phyloP scores from a whole-genome alignment of 768 basidiomycete species.

The Ramaria rubella region DNA sequence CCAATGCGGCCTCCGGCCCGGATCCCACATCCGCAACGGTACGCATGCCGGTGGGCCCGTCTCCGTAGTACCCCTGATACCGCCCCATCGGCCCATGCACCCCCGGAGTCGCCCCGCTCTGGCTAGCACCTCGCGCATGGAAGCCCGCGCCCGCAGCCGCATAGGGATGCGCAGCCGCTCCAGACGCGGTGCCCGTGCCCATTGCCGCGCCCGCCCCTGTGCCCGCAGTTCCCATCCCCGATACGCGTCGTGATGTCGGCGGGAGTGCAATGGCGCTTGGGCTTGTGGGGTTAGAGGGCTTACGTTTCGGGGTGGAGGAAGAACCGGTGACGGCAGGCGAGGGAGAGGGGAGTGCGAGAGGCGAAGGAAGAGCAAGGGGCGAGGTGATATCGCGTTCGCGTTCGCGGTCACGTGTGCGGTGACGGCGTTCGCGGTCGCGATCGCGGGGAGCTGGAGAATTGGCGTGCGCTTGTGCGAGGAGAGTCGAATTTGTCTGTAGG shows the following conservation, averaged over 20 bases:
- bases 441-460: conserved; percentile 32
- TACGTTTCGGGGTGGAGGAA: conserved; percentile 54
- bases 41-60: conserved; percentile 32
- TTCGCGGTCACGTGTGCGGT: conserved; percentile 32
- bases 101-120: conserved; percentile 42
- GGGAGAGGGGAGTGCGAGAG: conserved; percentile 52
- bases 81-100: conserved; percentile 41
- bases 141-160: conserved; percentile 55
- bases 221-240: conserved; percentile 28
- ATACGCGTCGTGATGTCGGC: conserved; percentile 54
- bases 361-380: conserved; percentile 44
- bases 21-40: conserved; percentile 60
- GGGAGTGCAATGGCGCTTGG: conserved; percentile 49
- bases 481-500: conserved; percentile 36
- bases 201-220: conserved; percentile 37
- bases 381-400: conserved; percentile 46
- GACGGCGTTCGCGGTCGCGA: conserved; percentile 51
- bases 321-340: conserved; percentile 60
- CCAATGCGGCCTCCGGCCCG: conserved; percentile 55
- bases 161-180: conserved; percentile 53
- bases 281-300: conserved; percentile 34
- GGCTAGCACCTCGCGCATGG: conserved; percentile 43
- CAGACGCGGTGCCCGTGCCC: neutral
- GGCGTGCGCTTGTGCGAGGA: conserved; percentile 47
- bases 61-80: conserved; percentile 34